Percentiles rank a stretch among this genome's conserved stretches.
These are phyloP conservation scores for Pseudocercospora musae DNA, from an alignment of 2,329 filamentous ascomycete species.

Conservation along the genomic window DNA sequence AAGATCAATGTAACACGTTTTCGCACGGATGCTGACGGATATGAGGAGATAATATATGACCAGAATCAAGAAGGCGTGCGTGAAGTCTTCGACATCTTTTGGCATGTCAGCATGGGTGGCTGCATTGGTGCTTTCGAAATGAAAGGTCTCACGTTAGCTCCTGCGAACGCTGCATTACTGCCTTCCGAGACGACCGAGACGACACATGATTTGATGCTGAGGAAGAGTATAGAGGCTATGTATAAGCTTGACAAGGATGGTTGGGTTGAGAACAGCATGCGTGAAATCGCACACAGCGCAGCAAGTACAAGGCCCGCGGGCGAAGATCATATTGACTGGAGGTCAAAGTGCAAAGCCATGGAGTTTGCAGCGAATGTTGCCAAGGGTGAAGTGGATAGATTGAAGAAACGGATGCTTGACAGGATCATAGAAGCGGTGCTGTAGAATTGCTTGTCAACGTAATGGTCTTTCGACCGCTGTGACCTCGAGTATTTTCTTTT, in stretches of 20 bases:
- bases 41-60: constrained; percentile 35
- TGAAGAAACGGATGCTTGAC: constrained; percentile 30
- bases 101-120: constrained; percentile 42
- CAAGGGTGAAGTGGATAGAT: constrained; percentile 33
- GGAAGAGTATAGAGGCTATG: constrained; percentile 19
- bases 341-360: constrained; percentile 29
- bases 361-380: constrained; percentile 33
- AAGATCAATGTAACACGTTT: constrained; percentile 43
- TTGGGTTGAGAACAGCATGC: constrained; percentile 22
- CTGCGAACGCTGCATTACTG: background rate
- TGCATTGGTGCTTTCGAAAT: constrained; percentile 43
- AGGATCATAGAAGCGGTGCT: constrained; percentile 31
- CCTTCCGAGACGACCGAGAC: constrained; percentile 7
- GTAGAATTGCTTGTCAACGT: too few species aligned
- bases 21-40: constrained; percentile 34
- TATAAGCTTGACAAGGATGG: constrained; percentile 17
- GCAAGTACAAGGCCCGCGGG: constrained; percentile 4
- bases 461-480: too few species aligned
- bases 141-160: constrained; percentile 37
- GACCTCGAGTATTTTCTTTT: too few species aligned
- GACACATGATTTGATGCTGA: constrained; percentile 25
- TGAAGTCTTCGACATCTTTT: constrained; percentile 46
- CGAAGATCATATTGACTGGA: constrained; percentile 33
- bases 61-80: constrained; percentile 42
- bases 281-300: constrained; percentile 19